Evolutionary conservation across 768 basidiomycete genomes (phyloP), one percentile per base, ranked within the genome.

Genomic region (Tulasnella sp.): DNA sequence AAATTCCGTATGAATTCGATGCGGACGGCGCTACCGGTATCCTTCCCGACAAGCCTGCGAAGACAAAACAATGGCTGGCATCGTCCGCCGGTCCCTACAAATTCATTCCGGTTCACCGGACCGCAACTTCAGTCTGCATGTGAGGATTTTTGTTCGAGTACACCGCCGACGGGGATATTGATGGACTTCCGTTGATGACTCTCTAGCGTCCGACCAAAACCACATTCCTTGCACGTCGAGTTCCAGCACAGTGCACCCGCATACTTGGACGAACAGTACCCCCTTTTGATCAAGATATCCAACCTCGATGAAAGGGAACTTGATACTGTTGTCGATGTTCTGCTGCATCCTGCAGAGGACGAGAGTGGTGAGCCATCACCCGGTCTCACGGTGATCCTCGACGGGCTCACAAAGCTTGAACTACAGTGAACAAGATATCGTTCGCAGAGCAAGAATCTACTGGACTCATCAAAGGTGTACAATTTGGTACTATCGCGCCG

Each of bases 261-360:
- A 0, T 94, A 92, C 84, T 40, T 97, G 46, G 92, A 93, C 81
- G 97, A 98, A 84, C 88, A 89, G 71, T 94, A 93, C 83, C 91
- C 93, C 0, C 92, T 98, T 82, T 83, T 84, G 16, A 86, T 98
- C 58, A 87, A 90, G 71, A 87, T 97, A 19, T 89, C 86, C 5
- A 98, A 96, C 83, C 83, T 86, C 6, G 96, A 98, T 83, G 89
- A 90, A 71, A 87, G 90, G 27, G 88, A 91, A 36, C 85, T 98
- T 16, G 90, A 93, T 21, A 85, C 94, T 18, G 85, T 88, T 6
- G 86, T 95, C 14, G 93, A 96, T 78, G 88, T 94, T 6, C 87
- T 97, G 79, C 85, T 98, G 44, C 94, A 95, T 77, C 96, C 96
- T 1, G 89, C 90, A 2, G 93, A 94, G 74, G 94, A 94, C 81